Base-by-base conservation (phyloP, 345 rosid genomes). In the Cardamine resedifolia region DNA sequence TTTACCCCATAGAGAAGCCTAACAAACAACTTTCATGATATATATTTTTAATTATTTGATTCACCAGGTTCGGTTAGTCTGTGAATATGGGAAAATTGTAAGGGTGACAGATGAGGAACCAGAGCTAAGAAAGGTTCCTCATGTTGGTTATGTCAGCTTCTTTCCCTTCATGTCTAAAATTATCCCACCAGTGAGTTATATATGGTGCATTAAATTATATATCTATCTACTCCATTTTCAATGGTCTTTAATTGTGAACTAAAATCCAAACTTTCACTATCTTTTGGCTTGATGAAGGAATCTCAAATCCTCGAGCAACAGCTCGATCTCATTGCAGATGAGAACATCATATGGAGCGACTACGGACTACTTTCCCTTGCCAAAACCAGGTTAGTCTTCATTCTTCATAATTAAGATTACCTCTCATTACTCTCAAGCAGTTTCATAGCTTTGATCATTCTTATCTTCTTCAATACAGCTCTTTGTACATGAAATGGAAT, bases 331-430 rank as follows among this genome's bases (percentile, higher is more conserved):
- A 91, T 94, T 69, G 85, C 93, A 30, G 83, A 88, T 68, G 77
- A 58, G 56, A 85, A 87, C 71, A 61, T 76, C 56, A 83, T 89
- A 27, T 91, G 99, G 99, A 86, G 96, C 6, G 78, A 85, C 59
- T 91, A 85, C 56, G 98, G 98, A 43, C 86, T 91, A 28, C 89
- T 90, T 43, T 94, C 98, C 12, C 98, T 94, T 53, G 79, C 91
- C 79, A 94, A 84, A 85, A 81, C 86, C 19, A 94, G 98, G 98
- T 89, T 57, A 57, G 52, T 18, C 51, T 43, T 53, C 16, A 1
- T 31, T 31, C n/a, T n/a, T n/a, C n/a, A n/a, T n/a, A n/a, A n/a
- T n/a, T n/a, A n/a, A n/a, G n/a, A n/a, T n/a, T n/a, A n/a, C n/a
- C n/a, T n/a, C n/a, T n/a, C n/a, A n/a, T n/a, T n/a, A n/a, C n/a